Percentiles rank a stretch among this genome's conserved stretches.
phyloP scores from a whole-genome alignment of 2,329 filamentous ascomycete species.

The Neonectria ditissima region DNA sequence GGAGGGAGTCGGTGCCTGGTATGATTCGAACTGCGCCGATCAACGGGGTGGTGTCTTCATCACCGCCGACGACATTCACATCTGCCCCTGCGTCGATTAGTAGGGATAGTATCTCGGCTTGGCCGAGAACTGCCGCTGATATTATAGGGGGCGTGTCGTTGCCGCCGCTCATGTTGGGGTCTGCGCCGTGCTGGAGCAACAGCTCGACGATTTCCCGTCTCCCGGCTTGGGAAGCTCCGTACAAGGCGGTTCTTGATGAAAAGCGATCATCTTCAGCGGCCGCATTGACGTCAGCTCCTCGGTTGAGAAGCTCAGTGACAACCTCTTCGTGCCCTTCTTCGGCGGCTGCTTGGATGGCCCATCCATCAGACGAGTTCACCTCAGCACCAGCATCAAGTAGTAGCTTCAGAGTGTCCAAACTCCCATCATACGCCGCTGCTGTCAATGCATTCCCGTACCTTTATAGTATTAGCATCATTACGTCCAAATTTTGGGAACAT shows the following conservation, averaged over 20 bases:
- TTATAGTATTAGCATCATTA: not conserved
- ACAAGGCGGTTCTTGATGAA: not conserved
- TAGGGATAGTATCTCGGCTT: not conserved
- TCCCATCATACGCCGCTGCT: not conserved
- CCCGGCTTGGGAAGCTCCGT: not conserved
- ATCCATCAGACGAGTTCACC: not conserved
- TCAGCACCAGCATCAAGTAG: not conserved
- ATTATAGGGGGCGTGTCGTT: not conserved
- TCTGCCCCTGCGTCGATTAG: slow-evolving; percentile 4
- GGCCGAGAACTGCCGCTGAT: not conserved
- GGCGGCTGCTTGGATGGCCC: not conserved
- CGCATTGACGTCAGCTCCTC: slow-evolving; percentile 1
- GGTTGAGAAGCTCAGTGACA: not conserved
- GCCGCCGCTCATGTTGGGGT: not conserved
- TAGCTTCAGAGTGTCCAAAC: not conserved
- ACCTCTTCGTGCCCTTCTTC: not conserved
- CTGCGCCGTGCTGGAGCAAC: not conserved
- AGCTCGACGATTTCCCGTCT: not conserved
- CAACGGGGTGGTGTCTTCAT: not conserved
- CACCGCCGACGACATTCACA: not conserved
- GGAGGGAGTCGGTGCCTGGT: not conserved
- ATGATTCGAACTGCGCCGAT: not conserved
- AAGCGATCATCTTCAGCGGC: not conserved
- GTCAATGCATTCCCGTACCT: slow-evolving; percentile 1
- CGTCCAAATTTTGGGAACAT: not conserved